A percentile compares a stretch with the other conserved stretches of the same genome.
Evolutionary conservation across 192 early-diverging fungal species (phyloP).

Genomic region (Oehlia diaphana): DNA sequence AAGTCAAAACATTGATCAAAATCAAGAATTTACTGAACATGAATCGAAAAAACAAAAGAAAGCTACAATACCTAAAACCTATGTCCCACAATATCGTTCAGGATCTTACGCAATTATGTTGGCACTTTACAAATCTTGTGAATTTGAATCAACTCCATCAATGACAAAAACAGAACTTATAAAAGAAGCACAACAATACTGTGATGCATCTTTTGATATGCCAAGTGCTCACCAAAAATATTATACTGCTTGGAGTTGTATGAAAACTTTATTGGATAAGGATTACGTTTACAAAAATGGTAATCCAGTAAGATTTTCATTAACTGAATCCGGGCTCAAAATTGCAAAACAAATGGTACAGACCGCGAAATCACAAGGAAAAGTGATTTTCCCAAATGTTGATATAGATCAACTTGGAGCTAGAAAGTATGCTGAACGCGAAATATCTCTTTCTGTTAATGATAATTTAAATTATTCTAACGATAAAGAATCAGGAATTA

Average conservation of each 20-base stretch:
- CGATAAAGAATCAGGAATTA: neutral
- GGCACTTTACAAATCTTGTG: constrained; percentile 46
- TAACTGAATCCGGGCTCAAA: constrained; percentile 71
- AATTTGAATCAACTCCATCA: constrained; percentile 30
- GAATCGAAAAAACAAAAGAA: constrained; percentile 10
- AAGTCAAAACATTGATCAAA: neutral
- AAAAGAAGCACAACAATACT: constrained; percentile 58
- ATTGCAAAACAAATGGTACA: constrained; percentile 56
- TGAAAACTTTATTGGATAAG: constrained; percentile 72
- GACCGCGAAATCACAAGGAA: constrained; percentile 35
- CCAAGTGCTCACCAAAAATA: constrained; percentile 41
- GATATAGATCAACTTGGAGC: neutral
- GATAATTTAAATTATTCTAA: neutral
- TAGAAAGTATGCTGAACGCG: neutral
- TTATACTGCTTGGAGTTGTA: constrained; percentile 79
- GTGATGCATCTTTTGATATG: constrained; percentile 67
- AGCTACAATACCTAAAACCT: constrained; percentile 38
- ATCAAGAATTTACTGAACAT: neutral
- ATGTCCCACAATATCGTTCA: constrained; percentile 76
- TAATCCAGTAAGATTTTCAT: constrained; percentile 57
- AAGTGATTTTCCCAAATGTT: constrained; percentile 22
- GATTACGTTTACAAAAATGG: constrained; percentile 65
- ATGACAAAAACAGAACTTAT: constrained; percentile 73
- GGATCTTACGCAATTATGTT: constrained; percentile 83
- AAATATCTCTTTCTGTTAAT: neutral